phyloP scores from a whole-genome alignment of 2,329 filamentous ascomycete species.

The Fusarium sacchari region DNA sequence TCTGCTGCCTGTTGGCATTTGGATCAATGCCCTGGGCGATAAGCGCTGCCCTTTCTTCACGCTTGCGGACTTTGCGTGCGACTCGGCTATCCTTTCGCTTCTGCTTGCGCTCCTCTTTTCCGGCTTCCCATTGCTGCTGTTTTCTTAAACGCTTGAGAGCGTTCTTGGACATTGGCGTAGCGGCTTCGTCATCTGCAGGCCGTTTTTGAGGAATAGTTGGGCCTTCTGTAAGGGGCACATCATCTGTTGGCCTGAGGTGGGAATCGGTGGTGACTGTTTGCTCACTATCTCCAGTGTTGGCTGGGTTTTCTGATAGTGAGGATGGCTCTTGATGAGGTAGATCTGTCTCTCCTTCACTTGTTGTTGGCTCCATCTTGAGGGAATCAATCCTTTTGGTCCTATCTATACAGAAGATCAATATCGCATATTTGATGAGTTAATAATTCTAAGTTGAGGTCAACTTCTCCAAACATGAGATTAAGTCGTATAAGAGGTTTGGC shows the following conservation, averaged over 20 bases:
- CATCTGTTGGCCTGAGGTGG: background rate
- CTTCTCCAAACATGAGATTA: background rate
- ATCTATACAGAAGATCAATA: background rate
- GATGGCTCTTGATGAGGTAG: background rate
- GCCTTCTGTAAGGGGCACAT: background rate
- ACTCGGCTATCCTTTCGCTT: constrained; percentile 66
- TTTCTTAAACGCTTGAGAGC: constrained; percentile 82
- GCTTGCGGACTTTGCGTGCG: constrained; percentile 58
- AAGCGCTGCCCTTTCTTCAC: constrained; percentile 60
- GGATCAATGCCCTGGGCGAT: constrained; percentile 60
- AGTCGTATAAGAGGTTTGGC: constrained; percentile 1
- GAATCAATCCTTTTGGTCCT: background rate
- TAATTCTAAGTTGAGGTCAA: background rate
- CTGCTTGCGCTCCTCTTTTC: constrained; percentile 66
- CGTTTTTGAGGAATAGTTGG: constrained; percentile 4
- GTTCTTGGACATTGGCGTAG: constrained; percentile 76
- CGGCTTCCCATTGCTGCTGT: constrained; percentile 79
- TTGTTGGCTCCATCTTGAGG: background rate
- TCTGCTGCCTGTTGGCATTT: constrained; percentile 47
- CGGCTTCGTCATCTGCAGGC: constrained; percentile 6
- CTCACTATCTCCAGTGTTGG: background rate
- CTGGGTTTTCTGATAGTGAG: background rate
- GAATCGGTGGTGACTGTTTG: background rate
- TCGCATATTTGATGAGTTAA: background rate
- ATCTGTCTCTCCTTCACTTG: background rate